phyloP scores from a whole-genome alignment of 208 protist species.

The Naegleria fowleri region DNA sequence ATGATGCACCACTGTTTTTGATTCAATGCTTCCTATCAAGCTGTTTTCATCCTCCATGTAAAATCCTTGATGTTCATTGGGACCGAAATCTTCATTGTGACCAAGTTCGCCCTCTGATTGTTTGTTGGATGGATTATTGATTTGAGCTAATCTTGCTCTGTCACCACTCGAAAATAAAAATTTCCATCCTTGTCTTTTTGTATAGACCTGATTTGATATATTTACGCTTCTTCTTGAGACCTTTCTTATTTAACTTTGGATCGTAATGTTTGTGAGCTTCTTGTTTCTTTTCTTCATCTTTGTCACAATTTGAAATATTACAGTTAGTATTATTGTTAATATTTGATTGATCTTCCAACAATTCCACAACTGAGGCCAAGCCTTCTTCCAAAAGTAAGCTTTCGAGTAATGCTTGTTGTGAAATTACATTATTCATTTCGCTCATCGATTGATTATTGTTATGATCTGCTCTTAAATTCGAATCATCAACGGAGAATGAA shows the following conservation, averaged over 20 bases:
- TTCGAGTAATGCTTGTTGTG: neutral
- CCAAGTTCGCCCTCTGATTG: too few species aligned
- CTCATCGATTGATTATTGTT: too few species aligned
- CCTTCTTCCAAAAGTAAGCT: neutral
- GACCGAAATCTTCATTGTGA: too few species aligned
- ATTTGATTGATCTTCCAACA: neutral
- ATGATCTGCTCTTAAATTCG: too few species aligned
- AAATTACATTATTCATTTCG: too few species aligned
- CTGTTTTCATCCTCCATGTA: too few species aligned
- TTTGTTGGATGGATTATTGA: neutral
- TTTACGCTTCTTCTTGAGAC: conserved; percentile 9
- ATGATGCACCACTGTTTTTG: too few species aligned
- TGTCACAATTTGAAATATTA: neutral
- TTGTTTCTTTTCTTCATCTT: neutral
- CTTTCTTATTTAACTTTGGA: neutral
- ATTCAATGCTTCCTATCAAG: too few species aligned
- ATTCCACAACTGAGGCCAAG: neutral
- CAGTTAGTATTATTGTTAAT: too few species aligned
- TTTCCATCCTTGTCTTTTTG: conserved; percentile 21
- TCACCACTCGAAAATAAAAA: conserved; percentile 7
- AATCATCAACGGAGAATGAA: too few species aligned
- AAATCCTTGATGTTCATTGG: too few species aligned
- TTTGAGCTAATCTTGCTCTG: neutral
- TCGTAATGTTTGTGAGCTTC: neutral
- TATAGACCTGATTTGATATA: conserved; percentile 18